A percentile compares a stretch with the other conserved stretches of the same genome.
Evolutionary conservation across 2,329 filamentous ascomycete genomes (phyloP).

Genomic region (Ophiostoma perfectum): DNA sequence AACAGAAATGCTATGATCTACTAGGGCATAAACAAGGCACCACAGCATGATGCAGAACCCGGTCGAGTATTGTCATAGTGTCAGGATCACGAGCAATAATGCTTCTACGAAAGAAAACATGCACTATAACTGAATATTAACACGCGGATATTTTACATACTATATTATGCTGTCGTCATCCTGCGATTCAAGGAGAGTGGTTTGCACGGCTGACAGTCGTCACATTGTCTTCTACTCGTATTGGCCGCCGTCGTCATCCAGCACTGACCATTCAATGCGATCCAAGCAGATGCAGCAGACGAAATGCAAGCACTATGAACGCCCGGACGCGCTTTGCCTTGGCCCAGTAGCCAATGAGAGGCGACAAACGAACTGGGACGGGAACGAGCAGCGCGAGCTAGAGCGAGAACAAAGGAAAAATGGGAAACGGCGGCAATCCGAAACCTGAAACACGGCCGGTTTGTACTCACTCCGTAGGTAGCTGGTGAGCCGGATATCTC

Average conservation of each 20-base stretch:
- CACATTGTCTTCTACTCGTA: neutral
- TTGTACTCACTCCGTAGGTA: neutral
- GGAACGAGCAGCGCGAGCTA: neutral
- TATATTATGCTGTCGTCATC: conserved; percentile 6
- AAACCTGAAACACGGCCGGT: neutral
- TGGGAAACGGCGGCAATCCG: neutral
- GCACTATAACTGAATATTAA: neutral
- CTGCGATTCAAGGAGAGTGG: neutral
- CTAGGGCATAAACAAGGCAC: neutral
- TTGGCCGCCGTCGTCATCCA: conserved; percentile 8
- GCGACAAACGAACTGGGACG: neutral
- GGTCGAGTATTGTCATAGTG: conserved; percentile 3
- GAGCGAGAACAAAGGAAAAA: conserved; percentile 5
- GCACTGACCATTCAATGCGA: conserved; percentile 10
- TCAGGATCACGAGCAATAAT: neutral
- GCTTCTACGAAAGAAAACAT: too few relatives aligned
- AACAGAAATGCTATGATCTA: neutral
- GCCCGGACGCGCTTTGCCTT: neutral
- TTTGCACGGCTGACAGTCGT: neutral
- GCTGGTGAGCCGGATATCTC: neutral
- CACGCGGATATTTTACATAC: neutral
- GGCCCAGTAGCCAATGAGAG: neutral
- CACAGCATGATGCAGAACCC: neutral
- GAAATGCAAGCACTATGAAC: neutral
- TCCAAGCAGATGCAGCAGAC: conserved; percentile 4